Percentiles rank a stretch among this genome's conserved stretches.
Conservation (phyloP, 371 early-diverging fungal species). For the Apophysomyces trapeziformis region DNA sequence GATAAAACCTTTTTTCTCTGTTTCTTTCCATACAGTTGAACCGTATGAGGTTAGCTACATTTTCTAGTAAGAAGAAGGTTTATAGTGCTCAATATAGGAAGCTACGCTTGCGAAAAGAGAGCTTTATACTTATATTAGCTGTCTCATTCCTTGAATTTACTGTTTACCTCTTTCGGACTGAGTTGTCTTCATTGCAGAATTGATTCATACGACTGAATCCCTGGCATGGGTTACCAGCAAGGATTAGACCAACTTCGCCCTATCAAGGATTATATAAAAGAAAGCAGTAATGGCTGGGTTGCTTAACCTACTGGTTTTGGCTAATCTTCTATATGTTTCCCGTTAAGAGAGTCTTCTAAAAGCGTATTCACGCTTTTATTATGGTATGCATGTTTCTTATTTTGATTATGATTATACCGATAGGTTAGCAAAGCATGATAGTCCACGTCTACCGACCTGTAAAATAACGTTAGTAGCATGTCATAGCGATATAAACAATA, state of each 20-base stretch:
- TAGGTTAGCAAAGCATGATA: slow-evolving; percentile 23
- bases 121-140: slow-evolving; percentile 16
- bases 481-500: neutral
- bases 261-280: slow-evolving; percentile 2
- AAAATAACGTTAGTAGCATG: neutral
- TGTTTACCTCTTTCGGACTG: slow-evolving; percentile 8
- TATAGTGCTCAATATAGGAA: slow-evolving; percentile 29
- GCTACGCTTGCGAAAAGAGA: slow-evolving; percentile 29
- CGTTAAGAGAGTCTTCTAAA: slow-evolving; percentile 19
- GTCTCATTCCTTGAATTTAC: neutral
- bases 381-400: slow-evolving; percentile 8
- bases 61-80: slow-evolving; percentile 31
- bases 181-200: slow-evolving; percentile 1
- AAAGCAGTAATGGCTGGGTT: neutral
- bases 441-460: slow-evolving; percentile 31
- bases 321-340: neutral
- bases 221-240: slow-evolving; percentile 39
- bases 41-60: slow-evolving; percentile 23
- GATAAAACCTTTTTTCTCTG: neutral
- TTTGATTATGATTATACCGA: slow-evolving; percentile 9
- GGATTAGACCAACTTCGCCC: slow-evolving; percentile 34
- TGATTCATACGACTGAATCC: slow-evolving; percentile 28
- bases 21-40: neutral
- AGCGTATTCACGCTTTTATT: slow-evolving; percentile 27
- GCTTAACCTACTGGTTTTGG: slow-evolving; percentile 17